Conservation (phyloP, 495 filamentous ascomycete species). For the Pyronema domesticum region DNA sequence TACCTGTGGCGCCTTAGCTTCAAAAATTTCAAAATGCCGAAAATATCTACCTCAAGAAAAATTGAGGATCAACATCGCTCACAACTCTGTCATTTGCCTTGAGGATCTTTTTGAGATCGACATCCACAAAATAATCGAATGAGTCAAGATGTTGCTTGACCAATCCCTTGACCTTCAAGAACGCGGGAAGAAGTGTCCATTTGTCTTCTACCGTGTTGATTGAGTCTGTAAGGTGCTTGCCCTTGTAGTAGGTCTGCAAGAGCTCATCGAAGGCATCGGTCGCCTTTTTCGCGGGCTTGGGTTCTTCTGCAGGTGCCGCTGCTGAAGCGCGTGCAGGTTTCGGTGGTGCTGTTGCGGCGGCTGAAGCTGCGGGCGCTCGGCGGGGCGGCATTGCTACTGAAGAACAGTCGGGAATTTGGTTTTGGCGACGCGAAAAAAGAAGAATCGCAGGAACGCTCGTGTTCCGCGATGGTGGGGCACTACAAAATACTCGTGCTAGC, state of each 20-base stretch:
- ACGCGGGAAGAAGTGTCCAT: constrained; percentile 89
- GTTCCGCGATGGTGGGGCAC: too few relatives aligned
- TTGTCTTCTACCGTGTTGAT: constrained; percentile 89
- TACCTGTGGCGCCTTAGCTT: constrained; percentile 29
- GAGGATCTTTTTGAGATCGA: constrained; percentile 90
- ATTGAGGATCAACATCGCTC: constrained; percentile 74
- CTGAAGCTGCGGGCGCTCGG: background rate
- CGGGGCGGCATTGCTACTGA: background rate
- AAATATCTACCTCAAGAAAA: constrained; percentile 49
- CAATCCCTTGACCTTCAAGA: constrained; percentile 88
- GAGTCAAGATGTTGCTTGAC: constrained; percentile 98
- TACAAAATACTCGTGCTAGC: too few relatives aligned
- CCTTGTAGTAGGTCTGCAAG: constrained; percentile 88
- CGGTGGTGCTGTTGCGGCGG: background rate
- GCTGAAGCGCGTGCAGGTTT: background rate
- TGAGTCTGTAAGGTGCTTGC: constrained; percentile 78
- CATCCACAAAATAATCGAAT: constrained; percentile 90
- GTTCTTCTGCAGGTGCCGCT: constrained; percentile 4
- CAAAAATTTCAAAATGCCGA: background rate
- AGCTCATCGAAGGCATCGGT: constrained; percentile 57
- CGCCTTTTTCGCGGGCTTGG: constrained; percentile 8
- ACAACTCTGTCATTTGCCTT: constrained; percentile 65
- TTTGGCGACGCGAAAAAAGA: too few relatives aligned
- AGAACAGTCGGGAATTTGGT: too few relatives aligned
- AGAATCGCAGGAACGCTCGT: too few relatives aligned